phyloP scores from a whole-genome alignment of 78 protist species.

The Dictyostelium citrinum region DNA sequence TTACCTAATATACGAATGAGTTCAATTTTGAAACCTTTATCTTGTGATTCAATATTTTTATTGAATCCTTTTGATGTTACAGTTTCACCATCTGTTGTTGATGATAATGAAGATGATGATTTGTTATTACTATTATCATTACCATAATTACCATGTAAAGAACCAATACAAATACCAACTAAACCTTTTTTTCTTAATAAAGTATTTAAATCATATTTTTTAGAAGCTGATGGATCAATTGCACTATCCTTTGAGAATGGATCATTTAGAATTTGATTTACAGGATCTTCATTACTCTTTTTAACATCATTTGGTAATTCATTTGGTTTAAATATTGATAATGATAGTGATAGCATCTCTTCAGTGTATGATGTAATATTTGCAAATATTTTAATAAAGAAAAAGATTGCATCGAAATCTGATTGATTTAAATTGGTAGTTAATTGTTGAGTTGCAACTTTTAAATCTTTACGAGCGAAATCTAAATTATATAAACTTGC shows the following conservation, averaged over 20 bases:
- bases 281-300: background rate
- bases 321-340: background rate
- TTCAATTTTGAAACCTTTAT: conserved; percentile 43
- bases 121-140: background rate
- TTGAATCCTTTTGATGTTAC: conserved; percentile 14
- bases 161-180: conserved; percentile 50
- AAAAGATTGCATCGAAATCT: conserved; percentile 42
- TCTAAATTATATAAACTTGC: conserved; percentile 47
- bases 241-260: background rate
- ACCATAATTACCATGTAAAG: conserved; percentile 65
- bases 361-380: conserved; percentile 54
- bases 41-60: background rate
- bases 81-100: background rate
- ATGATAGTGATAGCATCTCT: conserved; percentile 37
- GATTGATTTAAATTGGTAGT: background rate
- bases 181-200: conserved; percentile 45
- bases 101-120: background rate
- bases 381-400: conserved; percentile 57
- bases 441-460: background rate
- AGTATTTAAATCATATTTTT: conserved; percentile 14
- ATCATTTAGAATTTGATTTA: background rate
- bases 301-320: background rate
- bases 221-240: background rate
- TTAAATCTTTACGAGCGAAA: background rate
- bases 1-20: conserved; percentile 60